phyloP scores from a whole-genome alignment of 176 grass and related monocot species.

The Tillandsia fasciculata region DNA sequence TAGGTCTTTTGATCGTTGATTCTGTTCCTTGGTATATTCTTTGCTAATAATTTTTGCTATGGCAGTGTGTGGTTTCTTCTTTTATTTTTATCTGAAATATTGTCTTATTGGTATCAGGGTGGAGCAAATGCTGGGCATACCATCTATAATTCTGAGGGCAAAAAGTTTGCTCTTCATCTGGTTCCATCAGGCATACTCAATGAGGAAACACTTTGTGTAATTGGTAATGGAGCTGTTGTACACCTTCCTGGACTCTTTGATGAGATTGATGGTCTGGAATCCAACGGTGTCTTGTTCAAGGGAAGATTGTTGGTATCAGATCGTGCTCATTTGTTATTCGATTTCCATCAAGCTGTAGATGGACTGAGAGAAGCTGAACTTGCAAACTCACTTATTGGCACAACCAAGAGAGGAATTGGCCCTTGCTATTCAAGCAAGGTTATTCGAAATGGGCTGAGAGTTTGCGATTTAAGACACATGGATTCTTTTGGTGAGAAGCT shows the following conservation, averaged over 20 bases:
- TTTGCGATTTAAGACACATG: constrained; percentile 68
- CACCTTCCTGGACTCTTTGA: constrained; percentile 88
- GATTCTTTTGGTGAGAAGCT: constrained; percentile 72
- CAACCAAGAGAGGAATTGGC: constrained; percentile 80
- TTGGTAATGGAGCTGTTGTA: constrained; percentile 81
- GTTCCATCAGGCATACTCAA: constrained; percentile 93
- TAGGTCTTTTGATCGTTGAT: too few species aligned
- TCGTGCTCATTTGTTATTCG: constrained; percentile 85
- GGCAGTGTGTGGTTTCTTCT: background rate
- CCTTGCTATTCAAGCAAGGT: constrained; percentile 85
- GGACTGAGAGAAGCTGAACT: constrained; percentile 79
- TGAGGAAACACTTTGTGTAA: constrained; percentile 61
- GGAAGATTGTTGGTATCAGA: constrained; percentile 81
- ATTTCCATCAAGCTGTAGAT: constrained; percentile 83
- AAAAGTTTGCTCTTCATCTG: constrained; percentile 82
- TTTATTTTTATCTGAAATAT: constrained; percentile 18
- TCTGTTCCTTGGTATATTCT: background rate
- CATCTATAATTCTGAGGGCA: constrained; percentile 90
- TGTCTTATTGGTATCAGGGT: constrained; percentile 38
- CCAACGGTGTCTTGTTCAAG: constrained; percentile 57
- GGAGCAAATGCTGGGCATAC: constrained; percentile 95
- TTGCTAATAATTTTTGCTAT: background rate
- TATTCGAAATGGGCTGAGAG: constrained; percentile 71
- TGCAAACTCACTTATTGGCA: constrained; percentile 60
- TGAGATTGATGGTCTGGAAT: constrained; percentile 69